Base-by-base conservation (phyloP, 768 basidiomycete genomes). In the Lyophyllum semitale region DNA sequence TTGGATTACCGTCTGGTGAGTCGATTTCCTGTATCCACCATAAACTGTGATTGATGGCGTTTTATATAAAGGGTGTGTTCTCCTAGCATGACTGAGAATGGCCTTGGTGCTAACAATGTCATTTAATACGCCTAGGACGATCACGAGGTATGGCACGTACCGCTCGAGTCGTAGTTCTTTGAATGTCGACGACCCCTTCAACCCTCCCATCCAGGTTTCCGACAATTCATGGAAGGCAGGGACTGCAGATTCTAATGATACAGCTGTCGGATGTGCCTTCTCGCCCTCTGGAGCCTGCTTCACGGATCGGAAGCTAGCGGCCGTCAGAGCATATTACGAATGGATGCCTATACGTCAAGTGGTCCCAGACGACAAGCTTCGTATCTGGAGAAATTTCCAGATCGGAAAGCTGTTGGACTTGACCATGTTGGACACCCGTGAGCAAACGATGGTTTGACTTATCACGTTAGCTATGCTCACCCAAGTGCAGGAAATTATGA, bases 301-400 rank as follows among this genome's bases (percentile, higher is more conserved):
- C 68, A 81, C 81, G 4, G 80, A 84, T 62, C 70, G 84, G 30
- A 85, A 85, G 65, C 65, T 83, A 2, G 82, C 83, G 41, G 84
- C 81, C 8, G 77, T 84, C 23, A 71, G 82, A 27, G 82, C 81
- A 0, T 84, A 83, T 60, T 81, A 84, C 60, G 83, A 84, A 57
- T 84, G 83, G 83, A 77, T 85, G 71, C 83, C 83, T 12, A 81
- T 85, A 55, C 75, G 84, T 9, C 81, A 84, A 57, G 80, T 85
- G 17, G 76, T 76, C 37, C 73, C 76, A 1, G 75, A 76, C 48
- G 82, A 84, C 66, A 75, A 80, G 59, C 75, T 85, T 15, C 73
- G 83, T 25, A 84, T 84, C 49, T 85, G 82, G 82, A 76, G 84
- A 30, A 83, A 82, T 61, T 84, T 86, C 70, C 79, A 84, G 68